Conservation (phyloP, 768 basidiomycete genomes). For the Dioszegia aurantiaca region DNA sequence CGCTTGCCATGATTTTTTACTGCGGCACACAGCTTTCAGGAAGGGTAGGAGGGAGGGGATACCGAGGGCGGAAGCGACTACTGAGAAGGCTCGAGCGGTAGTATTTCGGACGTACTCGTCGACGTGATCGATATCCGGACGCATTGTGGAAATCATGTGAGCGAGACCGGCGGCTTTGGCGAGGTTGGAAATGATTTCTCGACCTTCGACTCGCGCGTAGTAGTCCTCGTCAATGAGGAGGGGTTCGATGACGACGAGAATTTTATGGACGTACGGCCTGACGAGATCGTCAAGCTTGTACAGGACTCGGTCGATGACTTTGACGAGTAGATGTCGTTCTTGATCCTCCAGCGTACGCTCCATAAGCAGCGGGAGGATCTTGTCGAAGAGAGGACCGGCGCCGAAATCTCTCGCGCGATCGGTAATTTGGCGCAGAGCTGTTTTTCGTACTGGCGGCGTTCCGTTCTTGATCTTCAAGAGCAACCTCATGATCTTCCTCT, state of each 20-base stretch:
- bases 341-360: slow-evolving; percentile 80
- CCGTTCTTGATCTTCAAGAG: slow-evolving; percentile 99
- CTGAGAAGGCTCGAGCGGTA: slow-evolving; percentile 96
- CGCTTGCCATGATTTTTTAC: slow-evolving; percentile 99
- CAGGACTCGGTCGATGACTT: slow-evolving; percentile 96
- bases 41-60: slow-evolving; percentile 97
- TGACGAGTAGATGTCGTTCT: slow-evolving; percentile 94
- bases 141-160: slow-evolving; percentile 99
- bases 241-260: slow-evolving; percentile 98
- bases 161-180: slow-evolving; percentile 98
- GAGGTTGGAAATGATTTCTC: slow-evolving; percentile 97
- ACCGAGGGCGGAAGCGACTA: slow-evolving; percentile 96
- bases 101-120: slow-evolving; percentile 99
- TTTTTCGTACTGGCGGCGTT: slow-evolving; percentile 95
- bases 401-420: slow-evolving; percentile 99
- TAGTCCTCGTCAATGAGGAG: slow-evolving; percentile 94
- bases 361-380: slow-evolving; percentile 97
- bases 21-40: slow-evolving; percentile 95
- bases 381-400: slow-evolving; percentile 96
- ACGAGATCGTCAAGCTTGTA: slow-evolving; percentile 99
- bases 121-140: slow-evolving; percentile 98
- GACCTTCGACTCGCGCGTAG: slow-evolving; percentile 82
- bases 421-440: slow-evolving; percentile 94
- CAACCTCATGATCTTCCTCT: slow-evolving; percentile 97
- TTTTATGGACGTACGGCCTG: slow-evolving; percentile 98